These are phyloP conservation scores for Plasmodium gaboni DNA, from an alignment of 169 alveolate species.

Conservation along the genomic window DNA sequence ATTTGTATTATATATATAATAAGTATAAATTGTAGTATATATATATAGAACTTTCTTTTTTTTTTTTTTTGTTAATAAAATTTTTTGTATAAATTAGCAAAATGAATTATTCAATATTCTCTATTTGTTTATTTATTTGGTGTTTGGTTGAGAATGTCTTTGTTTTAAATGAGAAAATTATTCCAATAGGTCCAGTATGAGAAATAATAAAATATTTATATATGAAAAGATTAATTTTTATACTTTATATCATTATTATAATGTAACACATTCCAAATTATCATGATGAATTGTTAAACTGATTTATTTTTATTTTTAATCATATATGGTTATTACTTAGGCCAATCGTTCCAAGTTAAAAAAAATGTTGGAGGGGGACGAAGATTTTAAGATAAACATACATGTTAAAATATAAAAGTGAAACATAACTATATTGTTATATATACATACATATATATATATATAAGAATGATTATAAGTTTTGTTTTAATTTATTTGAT, in stretches of 20 bases:
- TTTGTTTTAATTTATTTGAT: constrained; percentile 12
- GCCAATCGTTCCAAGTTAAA: constrained; percentile 72
- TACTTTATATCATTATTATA: too few species aligned
- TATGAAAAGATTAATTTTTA: too few species aligned
- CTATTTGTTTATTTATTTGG: constrained; percentile 46
- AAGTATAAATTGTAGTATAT: too few species aligned
- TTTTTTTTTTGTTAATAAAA: too few species aligned
- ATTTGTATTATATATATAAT: too few species aligned
- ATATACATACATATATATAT: constrained; percentile 6
- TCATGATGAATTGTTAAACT: too few species aligned
- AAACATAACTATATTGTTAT: not conserved
- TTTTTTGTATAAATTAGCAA: not conserved
- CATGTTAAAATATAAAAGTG: constrained; percentile 43
- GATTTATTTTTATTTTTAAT: constrained; percentile 10
- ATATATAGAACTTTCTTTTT: too few species aligned
- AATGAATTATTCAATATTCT: constrained; percentile 52
- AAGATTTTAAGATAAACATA: constrained; percentile 73
- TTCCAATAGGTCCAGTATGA: constrained; percentile 73
- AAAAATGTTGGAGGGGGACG: constrained; percentile 70
- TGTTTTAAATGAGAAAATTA: constrained; percentile 74
- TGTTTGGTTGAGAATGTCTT: constrained; percentile 40
- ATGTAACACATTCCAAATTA: too few species aligned
- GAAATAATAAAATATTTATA: constrained; percentile 5
- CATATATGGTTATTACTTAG: constrained; percentile 7
- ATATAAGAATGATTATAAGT: constrained; percentile 12